Percentiles rank a stretch among this genome's conserved stretches.
These are phyloP conservation scores for Nigrospora osmanthi DNA, from an alignment of 2,329 filamentous ascomycete genomes.

Conservation along the genomic window DNA sequence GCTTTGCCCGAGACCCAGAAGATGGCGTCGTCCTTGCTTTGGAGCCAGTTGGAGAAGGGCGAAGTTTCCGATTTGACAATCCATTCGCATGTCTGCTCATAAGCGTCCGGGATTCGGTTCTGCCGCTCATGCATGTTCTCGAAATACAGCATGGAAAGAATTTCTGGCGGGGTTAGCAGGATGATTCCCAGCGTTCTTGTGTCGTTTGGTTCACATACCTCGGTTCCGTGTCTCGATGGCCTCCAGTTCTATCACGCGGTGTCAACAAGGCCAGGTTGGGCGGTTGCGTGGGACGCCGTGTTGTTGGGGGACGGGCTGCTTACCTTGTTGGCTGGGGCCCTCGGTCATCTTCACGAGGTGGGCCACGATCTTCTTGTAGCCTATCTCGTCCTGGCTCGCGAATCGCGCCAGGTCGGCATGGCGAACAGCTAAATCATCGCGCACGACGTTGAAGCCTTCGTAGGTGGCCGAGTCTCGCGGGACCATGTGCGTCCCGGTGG, in stretches of 20 bases:
- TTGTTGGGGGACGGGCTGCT: not conserved
- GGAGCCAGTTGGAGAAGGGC: slow-evolving; percentile 6
- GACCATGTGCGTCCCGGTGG: slow-evolving; percentile 1
- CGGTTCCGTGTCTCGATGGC: slow-evolving; percentile 1
- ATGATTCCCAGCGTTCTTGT: not conserved
- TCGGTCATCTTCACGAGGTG: slow-evolving; percentile 2
- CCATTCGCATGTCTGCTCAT: slow-evolving; percentile 2
- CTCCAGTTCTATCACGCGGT: not conserved
- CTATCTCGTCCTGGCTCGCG: not conserved
- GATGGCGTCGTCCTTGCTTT: not conserved
- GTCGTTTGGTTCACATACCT: not conserved
- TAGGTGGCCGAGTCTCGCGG: slow-evolving; percentile 1
- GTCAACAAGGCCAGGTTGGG: not conserved
- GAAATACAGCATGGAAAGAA: slow-evolving; percentile 5
- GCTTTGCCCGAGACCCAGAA: slow-evolving; percentile 13
- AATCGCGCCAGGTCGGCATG: slow-evolving; percentile 5
- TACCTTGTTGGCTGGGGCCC: slow-evolving; percentile 1
- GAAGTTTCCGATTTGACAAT: not conserved
- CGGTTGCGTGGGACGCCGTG: too few species aligned
- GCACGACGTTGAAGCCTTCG: slow-evolving; percentile 4
- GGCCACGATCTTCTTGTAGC: slow-evolving; percentile 3
- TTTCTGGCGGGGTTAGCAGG: slow-evolving; percentile 1
- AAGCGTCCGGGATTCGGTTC: not conserved
- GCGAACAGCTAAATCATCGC: slow-evolving; percentile 2
- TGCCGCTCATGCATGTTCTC: slow-evolving; percentile 2